phyloP scores from a whole-genome alignment of 805 yeast species.

The Candida wancherniae region DNA sequence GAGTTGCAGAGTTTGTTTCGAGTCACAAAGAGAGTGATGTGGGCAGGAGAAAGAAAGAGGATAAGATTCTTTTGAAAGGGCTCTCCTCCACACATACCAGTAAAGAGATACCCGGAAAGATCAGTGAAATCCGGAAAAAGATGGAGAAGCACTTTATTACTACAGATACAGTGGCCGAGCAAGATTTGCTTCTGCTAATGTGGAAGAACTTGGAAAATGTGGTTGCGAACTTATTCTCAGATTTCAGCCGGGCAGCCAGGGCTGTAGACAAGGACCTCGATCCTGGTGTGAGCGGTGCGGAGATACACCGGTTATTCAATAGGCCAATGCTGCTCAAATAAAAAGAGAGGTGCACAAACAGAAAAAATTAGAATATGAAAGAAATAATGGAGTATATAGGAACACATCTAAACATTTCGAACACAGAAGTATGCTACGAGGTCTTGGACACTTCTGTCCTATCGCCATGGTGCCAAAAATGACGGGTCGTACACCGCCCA shows the following conservation, averaged over 20 bases:
- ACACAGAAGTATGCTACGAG: no score
- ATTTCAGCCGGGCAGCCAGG: constrained; percentile 51
- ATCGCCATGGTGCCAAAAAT: no score
- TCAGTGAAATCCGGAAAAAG: constrained; percentile 50
- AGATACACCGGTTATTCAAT: constrained; percentile 50
- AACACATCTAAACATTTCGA: no score
- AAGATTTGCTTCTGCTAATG: constrained; percentile 52
- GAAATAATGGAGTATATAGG: no score
- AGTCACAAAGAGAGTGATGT: constrained; percentile 52
- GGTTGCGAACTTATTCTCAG: constrained; percentile 50
- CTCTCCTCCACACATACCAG: constrained; percentile 54
- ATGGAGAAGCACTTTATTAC: constrained; percentile 51
- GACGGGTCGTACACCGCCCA: no score
- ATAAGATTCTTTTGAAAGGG: constrained; percentile 52
- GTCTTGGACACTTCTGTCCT: no score
- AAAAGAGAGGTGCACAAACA: no score
- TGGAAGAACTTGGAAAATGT: constrained; percentile 70
- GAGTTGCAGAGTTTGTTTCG: constrained; percentile 62
- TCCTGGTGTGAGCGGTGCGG: constrained; percentile 48
- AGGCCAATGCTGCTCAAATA: constrained; percentile 1
- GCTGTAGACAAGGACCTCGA: constrained; percentile 50
- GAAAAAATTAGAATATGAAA: no score
- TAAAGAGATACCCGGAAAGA: constrained; percentile 51
- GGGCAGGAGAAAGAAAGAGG: constrained; percentile 59
- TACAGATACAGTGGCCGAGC: constrained; percentile 42